Evolutionary conservation across 2,329 filamentous ascomycete genomes (phyloP), one percentile per base, ranked within the genome.

Genomic region (Ascochyta rabiei): DNA sequence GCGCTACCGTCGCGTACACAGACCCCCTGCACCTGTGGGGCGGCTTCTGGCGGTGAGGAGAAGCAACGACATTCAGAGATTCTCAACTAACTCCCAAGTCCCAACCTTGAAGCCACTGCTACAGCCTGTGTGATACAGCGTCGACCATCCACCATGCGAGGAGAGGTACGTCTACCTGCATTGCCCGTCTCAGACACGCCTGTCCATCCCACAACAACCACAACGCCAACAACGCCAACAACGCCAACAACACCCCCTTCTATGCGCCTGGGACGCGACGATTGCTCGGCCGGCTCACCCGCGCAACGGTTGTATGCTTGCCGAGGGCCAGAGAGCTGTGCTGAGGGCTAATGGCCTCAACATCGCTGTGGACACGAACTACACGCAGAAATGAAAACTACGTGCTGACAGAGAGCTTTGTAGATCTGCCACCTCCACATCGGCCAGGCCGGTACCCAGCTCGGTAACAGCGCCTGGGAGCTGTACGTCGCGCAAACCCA

Each of bases 391-490:
- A 4, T n/a, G 19, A 18, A 8, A 35, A 50, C 39, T 15, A 33
- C 19, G 19, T 56, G 58, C 65, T 68, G 53, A 68, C 58, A 56
- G 6, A 13, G 28, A 43, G 42, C 59, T 54, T 30, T 31, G 52
- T 56, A 88, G 85, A 82, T 88, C 73, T 83, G 82, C 72, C 86
- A 88, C 76, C 77, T 88, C 67, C 85, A 88, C 73, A 85, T 88
- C 74, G 86, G 86, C 75, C 86, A 89, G 82, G 87, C 87, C 79
- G 87, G 87, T 79, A 85, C 82, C 73, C 87, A 89, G 84, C 85
- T 89, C 62, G 87, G 87, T 72, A 89, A 89, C 82, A 87, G 85
- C 74, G 87, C 87, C 68, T 89, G 87, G 87, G 87, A 89, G 79
- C 86, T 89, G 87, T 89, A 84, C 73, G 86, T 71, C 68, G 69